phyloP scores from a whole-genome alignment of 352 stramenopile genomes.

The Pythium angustatum region DNA sequence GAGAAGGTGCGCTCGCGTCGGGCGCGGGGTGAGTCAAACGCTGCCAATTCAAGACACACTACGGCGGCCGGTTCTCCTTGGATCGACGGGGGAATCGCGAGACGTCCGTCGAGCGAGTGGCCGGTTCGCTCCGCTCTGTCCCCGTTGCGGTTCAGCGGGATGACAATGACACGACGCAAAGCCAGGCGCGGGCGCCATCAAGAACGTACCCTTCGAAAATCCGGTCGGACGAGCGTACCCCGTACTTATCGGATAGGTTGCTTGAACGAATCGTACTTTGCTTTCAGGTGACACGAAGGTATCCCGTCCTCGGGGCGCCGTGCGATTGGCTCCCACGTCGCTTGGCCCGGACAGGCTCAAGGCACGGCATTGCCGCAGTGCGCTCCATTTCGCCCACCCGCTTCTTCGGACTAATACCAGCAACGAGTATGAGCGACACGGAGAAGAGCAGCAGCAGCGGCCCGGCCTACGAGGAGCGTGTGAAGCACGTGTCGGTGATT shows the following conservation, averaged over 20 bases:
- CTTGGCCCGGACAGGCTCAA: constrained; percentile 5
- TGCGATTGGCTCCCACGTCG: constrained; percentile 23
- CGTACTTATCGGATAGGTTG: constrained; percentile 5
- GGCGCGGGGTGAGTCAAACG: not conserved
- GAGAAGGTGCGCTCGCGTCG: not conserved
- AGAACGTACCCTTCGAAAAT: constrained; percentile 10
- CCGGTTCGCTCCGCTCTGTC: constrained; percentile 5
- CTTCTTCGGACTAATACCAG: not conserved
- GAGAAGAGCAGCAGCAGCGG: constrained; percentile 55
- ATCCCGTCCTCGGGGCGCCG: constrained; percentile 8
- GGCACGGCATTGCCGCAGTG: not conserved
- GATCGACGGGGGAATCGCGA: no score
- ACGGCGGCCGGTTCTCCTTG: no score
- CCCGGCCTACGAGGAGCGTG: constrained; percentile 77
- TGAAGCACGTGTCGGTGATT: constrained; percentile 92
- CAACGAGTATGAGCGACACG: constrained; percentile 68
- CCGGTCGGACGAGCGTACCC: not conserved
- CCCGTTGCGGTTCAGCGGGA: not conserved
- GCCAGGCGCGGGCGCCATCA: not conserved
- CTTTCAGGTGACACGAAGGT: constrained; percentile 19
- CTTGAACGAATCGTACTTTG: constrained; percentile 16
- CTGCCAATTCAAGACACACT: no score
- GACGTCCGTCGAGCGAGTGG: not conserved
- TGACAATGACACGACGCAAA: constrained; percentile 20
- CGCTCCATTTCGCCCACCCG: not conserved